Conservation (phyloP, 2,329 filamentous ascomycete genomes). For the Fusarium coffeatum region DNA sequence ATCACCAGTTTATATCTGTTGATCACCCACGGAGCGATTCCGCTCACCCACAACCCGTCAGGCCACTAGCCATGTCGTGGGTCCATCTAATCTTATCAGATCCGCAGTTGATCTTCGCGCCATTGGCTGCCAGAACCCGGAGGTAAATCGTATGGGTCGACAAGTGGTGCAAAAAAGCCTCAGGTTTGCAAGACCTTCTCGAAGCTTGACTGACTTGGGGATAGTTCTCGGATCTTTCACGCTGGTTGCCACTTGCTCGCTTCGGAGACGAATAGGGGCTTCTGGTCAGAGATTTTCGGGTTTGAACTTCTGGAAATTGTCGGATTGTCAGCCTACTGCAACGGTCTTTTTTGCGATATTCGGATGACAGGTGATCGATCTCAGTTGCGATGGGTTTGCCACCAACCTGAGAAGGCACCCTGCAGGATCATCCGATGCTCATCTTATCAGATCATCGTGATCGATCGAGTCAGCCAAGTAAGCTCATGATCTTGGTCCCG, state of each 20-base stretch:
- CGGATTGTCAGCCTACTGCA: neutral
- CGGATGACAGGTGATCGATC: neutral
- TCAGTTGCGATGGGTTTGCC: neutral
- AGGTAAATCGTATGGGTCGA: neutral
- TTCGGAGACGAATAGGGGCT: neutral
- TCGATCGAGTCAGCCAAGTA: neutral
- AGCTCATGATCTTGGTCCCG: neutral
- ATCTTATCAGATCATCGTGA: neutral
- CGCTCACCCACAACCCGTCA: constrained; percentile 26
- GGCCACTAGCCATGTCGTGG: neutral
- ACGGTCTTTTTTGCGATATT: neutral
- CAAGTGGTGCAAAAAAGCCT: constrained; percentile 3
- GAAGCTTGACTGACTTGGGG: neutral
- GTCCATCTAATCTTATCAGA: constrained; percentile 46
- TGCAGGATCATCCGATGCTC: neutral
- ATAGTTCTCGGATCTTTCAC: neutral
- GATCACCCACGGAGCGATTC: constrained; percentile 16
- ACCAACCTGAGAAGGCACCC: neutral
- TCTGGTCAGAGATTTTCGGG: neutral
- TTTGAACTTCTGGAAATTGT: neutral
- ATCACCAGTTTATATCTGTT: neutral
- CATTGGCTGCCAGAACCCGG: neutral
- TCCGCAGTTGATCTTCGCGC: neutral
- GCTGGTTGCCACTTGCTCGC: neutral
- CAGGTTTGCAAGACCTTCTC: neutral